These are phyloP conservation scores for Xylaria venustula DNA, from an alignment of 495 filamentous ascomycete genomes.

Conservation along the genomic window DNA sequence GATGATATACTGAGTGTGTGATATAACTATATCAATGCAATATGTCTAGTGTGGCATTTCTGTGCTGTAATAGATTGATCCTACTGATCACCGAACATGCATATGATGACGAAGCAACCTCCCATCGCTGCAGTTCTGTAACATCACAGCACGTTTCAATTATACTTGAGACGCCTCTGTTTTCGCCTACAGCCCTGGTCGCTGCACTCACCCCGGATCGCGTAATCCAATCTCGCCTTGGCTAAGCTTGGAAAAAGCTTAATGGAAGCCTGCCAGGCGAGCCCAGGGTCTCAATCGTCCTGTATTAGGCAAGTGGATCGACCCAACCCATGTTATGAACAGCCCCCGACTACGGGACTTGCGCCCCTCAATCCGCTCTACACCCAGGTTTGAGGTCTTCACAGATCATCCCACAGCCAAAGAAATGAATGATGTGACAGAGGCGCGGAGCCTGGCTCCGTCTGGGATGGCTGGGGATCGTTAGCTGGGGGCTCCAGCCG, in stretches of 20 bases:
- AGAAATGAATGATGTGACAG: slow-evolving; percentile 3
- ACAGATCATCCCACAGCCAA: background rate
- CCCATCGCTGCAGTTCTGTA: slow-evolving; percentile 3
- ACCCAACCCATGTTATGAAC: background rate
- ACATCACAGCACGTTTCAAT: slow-evolving; percentile 10
- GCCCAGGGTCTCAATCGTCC: background rate
- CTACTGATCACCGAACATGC: background rate
- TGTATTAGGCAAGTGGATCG: slow-evolving; percentile 3
- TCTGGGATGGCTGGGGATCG: background rate
- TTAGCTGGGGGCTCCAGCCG: too few species aligned
- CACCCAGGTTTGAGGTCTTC: slow-evolving; percentile 6
- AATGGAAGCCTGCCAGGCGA: background rate
- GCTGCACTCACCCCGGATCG: background rate
- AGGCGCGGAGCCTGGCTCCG: slow-evolving; percentile 1
- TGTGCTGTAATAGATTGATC: background rate
- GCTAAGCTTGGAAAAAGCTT: slow-evolving; percentile 9
- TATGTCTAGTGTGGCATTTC: background rate
- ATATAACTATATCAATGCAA: background rate
- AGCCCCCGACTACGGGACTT: background rate
- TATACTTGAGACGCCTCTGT: slow-evolving; percentile 1
- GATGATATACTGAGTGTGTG: too few species aligned
- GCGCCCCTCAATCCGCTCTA: background rate
- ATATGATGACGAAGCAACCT: background rate
- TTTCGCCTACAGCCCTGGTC: slow-evolving; percentile 1
- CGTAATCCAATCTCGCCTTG: background rate